Evolutionary conservation across 768 basidiomycete genomes (phyloP).

Genomic region (Russula emetica): DNA sequence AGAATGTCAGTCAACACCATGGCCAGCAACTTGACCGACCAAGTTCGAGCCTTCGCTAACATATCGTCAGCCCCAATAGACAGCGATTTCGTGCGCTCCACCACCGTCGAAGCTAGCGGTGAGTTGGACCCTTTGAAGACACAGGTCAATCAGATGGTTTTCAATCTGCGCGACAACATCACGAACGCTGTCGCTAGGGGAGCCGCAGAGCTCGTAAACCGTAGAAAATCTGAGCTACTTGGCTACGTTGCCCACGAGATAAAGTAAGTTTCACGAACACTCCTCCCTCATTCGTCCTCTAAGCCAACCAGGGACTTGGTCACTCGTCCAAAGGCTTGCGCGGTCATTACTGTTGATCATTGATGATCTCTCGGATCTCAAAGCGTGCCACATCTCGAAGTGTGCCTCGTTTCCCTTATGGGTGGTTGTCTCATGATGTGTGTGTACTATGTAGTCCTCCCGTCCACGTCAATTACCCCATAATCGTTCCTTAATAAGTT

Average conservation of each 20-base stretch:
- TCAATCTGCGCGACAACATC: conserved; percentile 91
- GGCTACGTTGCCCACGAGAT: conserved; percentile 99
- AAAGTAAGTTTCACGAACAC: conserved; percentile 43
- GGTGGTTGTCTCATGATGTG: conserved; percentile 14
- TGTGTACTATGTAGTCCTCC: background rate
- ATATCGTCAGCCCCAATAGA: conserved; percentile 98
- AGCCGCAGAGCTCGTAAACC: conserved; percentile 94
- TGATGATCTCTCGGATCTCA: conserved; percentile 98
- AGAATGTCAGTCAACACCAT: conserved; percentile 97
- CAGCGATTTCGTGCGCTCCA: conserved; percentile 97
- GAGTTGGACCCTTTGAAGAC: conserved; percentile 99
- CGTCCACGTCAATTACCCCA: background rate
- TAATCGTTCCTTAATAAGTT: background rate
- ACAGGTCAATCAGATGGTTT: conserved; percentile 99
- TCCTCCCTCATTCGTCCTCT: background rate
- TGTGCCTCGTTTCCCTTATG: too few relatives aligned
- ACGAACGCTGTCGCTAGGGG: conserved; percentile 97
- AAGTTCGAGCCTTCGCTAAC: conserved; percentile 96
- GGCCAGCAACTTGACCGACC: conserved; percentile 91
- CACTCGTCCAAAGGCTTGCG: conserved; percentile 92
- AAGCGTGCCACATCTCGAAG: too few relatives aligned
- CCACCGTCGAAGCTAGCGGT: conserved; percentile 96
- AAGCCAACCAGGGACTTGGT: too few relatives aligned
- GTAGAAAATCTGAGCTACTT: conserved; percentile 95
- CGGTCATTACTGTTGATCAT: conserved; percentile 92